Conservation (phyloP, 1,284 basidiomycete genomes). For the Pseudozyma sp. region DNA sequence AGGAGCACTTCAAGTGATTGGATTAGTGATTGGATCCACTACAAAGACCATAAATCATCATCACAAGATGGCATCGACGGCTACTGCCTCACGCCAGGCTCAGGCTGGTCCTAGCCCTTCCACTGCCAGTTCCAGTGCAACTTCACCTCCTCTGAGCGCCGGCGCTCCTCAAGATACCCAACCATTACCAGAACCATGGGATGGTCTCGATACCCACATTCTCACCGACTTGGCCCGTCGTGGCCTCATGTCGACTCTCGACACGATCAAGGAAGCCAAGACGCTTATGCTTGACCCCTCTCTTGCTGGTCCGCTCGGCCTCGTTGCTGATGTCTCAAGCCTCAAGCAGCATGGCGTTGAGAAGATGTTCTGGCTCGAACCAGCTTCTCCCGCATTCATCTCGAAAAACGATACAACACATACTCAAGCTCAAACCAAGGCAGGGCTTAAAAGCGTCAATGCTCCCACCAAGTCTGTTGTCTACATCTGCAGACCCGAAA, state of each 20-base stretch:
- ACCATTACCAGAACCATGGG: constrained; percentile 35
- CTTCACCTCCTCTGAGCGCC: constrained; percentile 4
- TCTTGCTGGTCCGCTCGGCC: constrained; percentile 89
- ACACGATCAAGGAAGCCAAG: constrained; percentile 74
- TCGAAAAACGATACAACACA: constrained; percentile 27
- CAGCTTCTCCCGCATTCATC: constrained; percentile 43
- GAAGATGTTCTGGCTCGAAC: constrained; percentile 99
- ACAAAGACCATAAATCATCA: no score
- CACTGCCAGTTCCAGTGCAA: constrained; percentile 2
- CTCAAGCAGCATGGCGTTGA: constrained; percentile 98
- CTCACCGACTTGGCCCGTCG: constrained; percentile 50
- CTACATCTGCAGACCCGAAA: constrained; percentile 89
- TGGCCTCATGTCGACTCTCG: constrained; percentile 49
- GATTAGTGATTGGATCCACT: no score
- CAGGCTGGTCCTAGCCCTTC: constrained; percentile 8
- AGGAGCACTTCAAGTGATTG: constrained; percentile 3
- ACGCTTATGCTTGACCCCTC: constrained; percentile 91
- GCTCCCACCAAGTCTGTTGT: constrained; percentile 89
- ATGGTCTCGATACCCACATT: constrained; percentile 47
- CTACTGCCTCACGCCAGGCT: constrained; percentile 28
- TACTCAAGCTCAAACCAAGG: constrained; percentile 23
- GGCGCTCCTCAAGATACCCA: constrained; percentile 15
- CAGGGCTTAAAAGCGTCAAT: constrained; percentile 68
- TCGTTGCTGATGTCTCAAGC: constrained; percentile 89
- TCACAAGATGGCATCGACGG: constrained; percentile 28